phyloP scores from a whole-genome alignment of 139 green algal genomes.

The Astrephomene gubernaculifera region DNA sequence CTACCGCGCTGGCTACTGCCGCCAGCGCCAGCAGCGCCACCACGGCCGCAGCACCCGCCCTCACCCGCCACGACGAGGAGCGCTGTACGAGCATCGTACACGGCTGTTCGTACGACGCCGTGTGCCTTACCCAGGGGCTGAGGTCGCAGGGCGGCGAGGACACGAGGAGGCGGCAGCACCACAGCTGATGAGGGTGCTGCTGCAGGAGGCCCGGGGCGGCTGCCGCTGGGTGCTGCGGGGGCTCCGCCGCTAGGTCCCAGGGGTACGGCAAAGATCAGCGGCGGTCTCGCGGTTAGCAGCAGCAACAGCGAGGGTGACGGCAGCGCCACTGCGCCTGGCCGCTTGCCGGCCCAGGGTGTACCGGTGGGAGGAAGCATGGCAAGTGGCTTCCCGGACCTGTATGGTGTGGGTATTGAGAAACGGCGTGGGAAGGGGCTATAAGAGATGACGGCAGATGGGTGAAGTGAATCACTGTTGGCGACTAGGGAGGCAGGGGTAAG shows the following conservation, averaged over 20 bases:
- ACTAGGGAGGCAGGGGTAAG: background rate
- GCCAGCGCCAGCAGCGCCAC: background rate
- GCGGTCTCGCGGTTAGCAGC: background rate
- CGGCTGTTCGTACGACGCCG: background rate
- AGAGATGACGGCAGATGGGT: background rate
- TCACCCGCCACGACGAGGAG: conserved; percentile 19
- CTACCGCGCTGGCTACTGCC: background rate
- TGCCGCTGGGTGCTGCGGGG: too few species aligned
- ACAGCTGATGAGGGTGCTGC: too few species aligned
- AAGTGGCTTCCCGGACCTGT: background rate
- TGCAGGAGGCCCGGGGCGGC: too few species aligned
- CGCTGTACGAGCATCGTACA: background rate
- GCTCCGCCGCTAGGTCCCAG: too few species aligned
- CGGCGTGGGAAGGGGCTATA: background rate
- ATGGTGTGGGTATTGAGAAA: background rate
- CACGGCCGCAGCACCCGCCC: too few species aligned
- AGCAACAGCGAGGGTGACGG: background rate
- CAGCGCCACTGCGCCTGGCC: background rate
- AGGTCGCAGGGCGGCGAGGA: background rate
- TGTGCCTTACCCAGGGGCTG: background rate
- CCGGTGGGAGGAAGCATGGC: background rate
- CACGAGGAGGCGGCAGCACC: background rate
- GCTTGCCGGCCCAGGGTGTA: background rate
- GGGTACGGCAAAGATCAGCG: background rate
- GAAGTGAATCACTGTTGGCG: background rate